These are phyloP conservation scores for Sanghuangporus sanghuang DNA, from an alignment of 1,284 basidiomycete genomes.

Conservation along the genomic window DNA sequence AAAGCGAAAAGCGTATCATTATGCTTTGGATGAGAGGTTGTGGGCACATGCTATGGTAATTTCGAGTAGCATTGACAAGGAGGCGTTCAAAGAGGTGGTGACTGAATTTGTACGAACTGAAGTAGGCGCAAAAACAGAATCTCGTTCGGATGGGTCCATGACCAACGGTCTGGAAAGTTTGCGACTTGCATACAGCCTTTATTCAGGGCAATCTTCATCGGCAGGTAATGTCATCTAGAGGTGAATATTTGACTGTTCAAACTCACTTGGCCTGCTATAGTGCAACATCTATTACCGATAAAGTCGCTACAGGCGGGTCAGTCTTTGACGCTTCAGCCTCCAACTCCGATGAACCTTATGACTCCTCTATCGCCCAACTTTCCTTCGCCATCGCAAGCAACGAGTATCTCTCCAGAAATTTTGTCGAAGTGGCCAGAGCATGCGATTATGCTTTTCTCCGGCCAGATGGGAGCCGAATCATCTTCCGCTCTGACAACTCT, in stretches of 20 bases:
- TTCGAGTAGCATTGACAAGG: constrained; percentile 88
- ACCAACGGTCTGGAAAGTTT: constrained; percentile 64
- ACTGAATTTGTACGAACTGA: constrained; percentile 83
- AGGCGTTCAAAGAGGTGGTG: constrained; percentile 90
- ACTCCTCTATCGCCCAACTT: constrained; percentile 69
- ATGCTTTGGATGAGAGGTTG: constrained; percentile 81
- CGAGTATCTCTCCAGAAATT: constrained; percentile 49
- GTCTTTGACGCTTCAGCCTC: constrained; percentile 36
- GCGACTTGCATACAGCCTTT: constrained; percentile 81
- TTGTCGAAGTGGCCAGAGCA: constrained; percentile 84
- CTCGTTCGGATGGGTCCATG: constrained; percentile 21
- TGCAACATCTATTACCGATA: constrained; percentile 71
- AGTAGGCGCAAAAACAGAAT: constrained; percentile 44
- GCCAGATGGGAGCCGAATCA: constrained; percentile 57
- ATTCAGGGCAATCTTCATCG: constrained; percentile 76
- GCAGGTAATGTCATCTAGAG: constrained; percentile 48
- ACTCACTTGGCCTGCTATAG: constrained; percentile 33
- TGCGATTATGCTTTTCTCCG: constrained; percentile 79
- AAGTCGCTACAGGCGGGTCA: constrained; percentile 41
- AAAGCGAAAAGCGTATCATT: constrained; percentile 82
- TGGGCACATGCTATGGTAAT: constrained; percentile 98
- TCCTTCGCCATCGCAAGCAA: constrained; percentile 34
- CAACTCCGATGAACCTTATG: constrained; percentile 31
- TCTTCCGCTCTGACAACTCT: constrained; percentile 81
- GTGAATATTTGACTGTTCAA: constrained; percentile 1